Evolutionary conservation across 2,329 filamentous ascomycete genomes (phyloP), one percentile per base, ranked within the genome.

Genomic region (Trichoderma pleuroti): DNA sequence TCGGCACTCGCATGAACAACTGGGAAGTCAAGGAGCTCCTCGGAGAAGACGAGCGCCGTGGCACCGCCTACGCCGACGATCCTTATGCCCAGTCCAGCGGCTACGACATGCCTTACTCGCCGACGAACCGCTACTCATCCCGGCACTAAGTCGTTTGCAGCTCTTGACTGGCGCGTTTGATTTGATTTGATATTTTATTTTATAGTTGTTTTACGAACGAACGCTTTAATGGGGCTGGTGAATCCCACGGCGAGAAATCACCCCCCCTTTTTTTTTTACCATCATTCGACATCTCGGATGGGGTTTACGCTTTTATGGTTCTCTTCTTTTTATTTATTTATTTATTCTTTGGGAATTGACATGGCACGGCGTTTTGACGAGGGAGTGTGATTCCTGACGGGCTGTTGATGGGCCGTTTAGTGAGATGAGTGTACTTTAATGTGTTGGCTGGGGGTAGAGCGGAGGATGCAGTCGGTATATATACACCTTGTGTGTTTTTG

Each of bases 1-100:
- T 99, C 63, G 95, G 95, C 74, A 93, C 93, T 71, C 93, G 95
- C 80, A 92, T 93, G 82, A 97, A 97, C 84, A 98, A 96, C 81
- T 99, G 96, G 96, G 96, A 99, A 79, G 92, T 98, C 79, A 98
- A 98, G 84, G 95, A 98, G 73, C 86, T 93, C 12, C 86, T 96
- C 21, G 88, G 91, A 57, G 93, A 96, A 74, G 93, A 96, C 70
- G 92, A 95, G 71, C 90, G 92, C 72, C 88, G 92, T 71, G 85
- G 85, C 26, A 94, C 92, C 2, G 82, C 92, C 59, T 96, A 94
- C 80, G 84, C 86, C 59, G 91, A 93, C 70, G 89, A 91, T 73
- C 87, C 87, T 2, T 89, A 89, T 73, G 85, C 84, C 64, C 88
- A 89, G 49, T 83, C 86, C 2, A 86, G 83, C 73, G 79, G 82